A percentile compares a stretch with the other conserved stretches of the same genome.
These are phyloP conservation scores for Marchantia paleacea DNA, from an alignment of 225 moss, liverwort and hornwort species.

Conservation along the genomic window DNA sequence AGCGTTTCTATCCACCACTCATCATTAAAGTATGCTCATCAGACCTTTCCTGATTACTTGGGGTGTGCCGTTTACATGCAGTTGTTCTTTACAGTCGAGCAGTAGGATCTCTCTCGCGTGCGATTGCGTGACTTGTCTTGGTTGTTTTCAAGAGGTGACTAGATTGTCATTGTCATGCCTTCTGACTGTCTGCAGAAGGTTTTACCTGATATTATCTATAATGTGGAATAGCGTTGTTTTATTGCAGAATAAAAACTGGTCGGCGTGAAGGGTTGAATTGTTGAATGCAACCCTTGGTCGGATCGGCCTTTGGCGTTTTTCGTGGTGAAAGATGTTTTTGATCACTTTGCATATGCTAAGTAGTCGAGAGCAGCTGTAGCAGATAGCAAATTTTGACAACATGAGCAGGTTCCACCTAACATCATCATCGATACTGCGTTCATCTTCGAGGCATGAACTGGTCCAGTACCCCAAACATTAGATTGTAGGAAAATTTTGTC, in stretches of 20 bases:
- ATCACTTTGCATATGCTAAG: neutral
- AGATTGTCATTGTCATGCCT: neutral
- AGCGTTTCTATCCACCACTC: neutral
- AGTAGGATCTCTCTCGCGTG: neutral
- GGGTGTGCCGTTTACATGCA: neutral
- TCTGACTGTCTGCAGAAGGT: neutral
- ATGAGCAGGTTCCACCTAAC: neutral
- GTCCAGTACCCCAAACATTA: neutral
- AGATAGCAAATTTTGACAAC: neutral
- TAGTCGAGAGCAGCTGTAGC: neutral
- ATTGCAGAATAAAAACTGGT: neutral
- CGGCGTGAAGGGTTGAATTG: neutral
- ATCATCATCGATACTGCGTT: neutral
- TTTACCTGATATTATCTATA: neutral
- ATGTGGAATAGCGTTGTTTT: neutral
- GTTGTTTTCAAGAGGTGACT: too few species aligned
- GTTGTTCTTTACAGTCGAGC: neutral
- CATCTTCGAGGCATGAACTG: neutral
- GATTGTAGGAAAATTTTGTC: neutral
- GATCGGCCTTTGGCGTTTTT: neutral
- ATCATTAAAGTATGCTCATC: constrained; percentile 5
- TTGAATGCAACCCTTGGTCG: neutral
- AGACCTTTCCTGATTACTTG: neutral
- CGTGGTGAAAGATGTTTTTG: neutral
- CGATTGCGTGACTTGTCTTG: neutral